Evolutionary conservation across 2,329 filamentous ascomycete species (phyloP).

Genomic region (Plenodomus lindquistii): DNA sequence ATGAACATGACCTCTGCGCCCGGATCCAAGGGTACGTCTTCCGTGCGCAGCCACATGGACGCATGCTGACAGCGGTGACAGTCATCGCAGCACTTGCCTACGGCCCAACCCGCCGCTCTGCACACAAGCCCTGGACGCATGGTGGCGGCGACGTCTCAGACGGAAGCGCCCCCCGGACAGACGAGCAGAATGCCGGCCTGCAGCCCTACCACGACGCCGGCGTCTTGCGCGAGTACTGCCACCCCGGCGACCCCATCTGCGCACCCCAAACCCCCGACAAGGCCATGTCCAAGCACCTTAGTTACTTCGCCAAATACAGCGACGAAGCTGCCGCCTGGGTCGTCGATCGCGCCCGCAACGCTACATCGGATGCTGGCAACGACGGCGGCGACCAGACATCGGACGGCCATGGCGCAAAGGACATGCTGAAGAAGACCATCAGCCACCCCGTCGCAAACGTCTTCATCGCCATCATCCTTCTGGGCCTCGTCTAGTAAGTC

Average conservation of each 20-base stretch:
- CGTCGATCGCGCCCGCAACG: constrained; percentile 20
- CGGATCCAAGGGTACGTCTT: constrained; percentile 23
- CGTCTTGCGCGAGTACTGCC: constrained; percentile 66
- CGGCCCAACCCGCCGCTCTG: constrained; percentile 29
- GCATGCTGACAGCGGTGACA: constrained; percentile 11
- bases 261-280: constrained; percentile 53
- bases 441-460: constrained; percentile 26
- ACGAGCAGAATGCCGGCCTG: constrained; percentile 24
- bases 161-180: constrained; percentile 24
- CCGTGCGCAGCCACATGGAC: no score
- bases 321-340: constrained; percentile 31
- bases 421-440: constrained; percentile 24
- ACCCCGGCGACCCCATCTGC: constrained; percentile 65
- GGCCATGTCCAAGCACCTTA: constrained; percentile 60
- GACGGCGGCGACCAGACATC: constrained; percentile 14
- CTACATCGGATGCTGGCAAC: constrained; percentile 10
- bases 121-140: constrained; percentile 26
- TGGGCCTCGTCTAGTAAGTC: constrained; percentile 30
- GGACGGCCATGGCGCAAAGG: constrained; percentile 8
- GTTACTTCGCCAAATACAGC: constrained; percentile 53
- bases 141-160: constrained; percentile 27
- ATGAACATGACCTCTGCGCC: constrained; percentile 26
- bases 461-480: constrained; percentile 23
- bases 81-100: constrained; percentile 29
- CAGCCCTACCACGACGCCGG: constrained; percentile 40